phyloP scores from a whole-genome alignment of 2,329 filamentous ascomycete genomes.

The Aspergillus pseudoviridinutans region DNA sequence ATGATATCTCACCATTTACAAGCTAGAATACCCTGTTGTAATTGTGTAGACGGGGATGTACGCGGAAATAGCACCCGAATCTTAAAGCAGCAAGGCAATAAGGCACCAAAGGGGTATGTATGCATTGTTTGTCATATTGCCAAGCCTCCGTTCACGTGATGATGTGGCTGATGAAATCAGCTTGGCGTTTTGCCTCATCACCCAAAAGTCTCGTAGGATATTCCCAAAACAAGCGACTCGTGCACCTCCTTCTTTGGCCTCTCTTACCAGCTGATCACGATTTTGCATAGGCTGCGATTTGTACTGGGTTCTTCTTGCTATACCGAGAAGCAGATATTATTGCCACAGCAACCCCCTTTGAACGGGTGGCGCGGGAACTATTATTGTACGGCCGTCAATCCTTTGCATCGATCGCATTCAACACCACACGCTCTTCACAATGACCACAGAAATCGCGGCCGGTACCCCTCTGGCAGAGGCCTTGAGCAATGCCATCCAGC shows the following conservation, averaged over 20 bases:
- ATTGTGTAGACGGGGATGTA: background rate
- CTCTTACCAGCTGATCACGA: background rate
- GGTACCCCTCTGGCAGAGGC: slow-evolving; percentile 81
- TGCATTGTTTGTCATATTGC: slow-evolving; percentile 3
- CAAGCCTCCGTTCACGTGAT: slow-evolving; percentile 13
- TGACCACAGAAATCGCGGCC: slow-evolving; percentile 73
- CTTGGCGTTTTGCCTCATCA: slow-evolving; percentile 19
- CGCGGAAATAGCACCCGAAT: too few relatives aligned
- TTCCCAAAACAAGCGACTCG: background rate
- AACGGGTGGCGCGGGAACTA: slow-evolving; percentile 16
- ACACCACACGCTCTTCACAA: slow-evolving; percentile 38
- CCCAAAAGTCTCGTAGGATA: slow-evolving; percentile 10
- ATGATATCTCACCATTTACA: background rate
- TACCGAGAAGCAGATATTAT: background rate
- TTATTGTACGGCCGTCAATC: slow-evolving; percentile 1
- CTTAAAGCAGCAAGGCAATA: too few relatives aligned
- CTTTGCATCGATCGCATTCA: slow-evolving; percentile 3
- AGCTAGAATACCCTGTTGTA: background rate
- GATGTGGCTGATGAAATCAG: slow-evolving; percentile 1
- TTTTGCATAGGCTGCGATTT: background rate
- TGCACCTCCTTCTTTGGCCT: background rate
- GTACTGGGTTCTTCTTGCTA: background rate
- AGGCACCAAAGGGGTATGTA: background rate
- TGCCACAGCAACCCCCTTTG: background rate
- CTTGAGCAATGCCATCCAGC: slow-evolving; percentile 76